These are phyloP conservation scores for Spencermartinsiella europaea DNA, from an alignment of 805 yeast genomes.

Conservation along the genomic window DNA sequence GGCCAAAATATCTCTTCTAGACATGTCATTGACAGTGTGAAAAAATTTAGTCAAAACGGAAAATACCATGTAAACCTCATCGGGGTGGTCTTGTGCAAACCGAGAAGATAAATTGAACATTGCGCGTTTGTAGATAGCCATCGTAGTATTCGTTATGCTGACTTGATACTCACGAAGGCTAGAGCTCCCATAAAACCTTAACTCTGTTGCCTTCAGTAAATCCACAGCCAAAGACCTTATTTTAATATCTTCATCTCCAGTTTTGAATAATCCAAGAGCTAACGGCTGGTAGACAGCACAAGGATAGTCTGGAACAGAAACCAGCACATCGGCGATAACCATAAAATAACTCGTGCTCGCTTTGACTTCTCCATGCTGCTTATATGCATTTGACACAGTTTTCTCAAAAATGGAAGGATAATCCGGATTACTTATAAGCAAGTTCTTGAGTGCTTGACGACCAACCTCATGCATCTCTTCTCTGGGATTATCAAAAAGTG, in stretches of 20 bases:
- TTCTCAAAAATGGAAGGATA: slow-evolving; percentile 49
- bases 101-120: slow-evolving; percentile 72
- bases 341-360: slow-evolving; percentile 67
- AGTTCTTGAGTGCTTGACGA: slow-evolving; percentile 60
- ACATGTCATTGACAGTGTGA: slow-evolving; percentile 51
- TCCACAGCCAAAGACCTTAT: slow-evolving; percentile 70
- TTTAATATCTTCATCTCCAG: slow-evolving; percentile 65
- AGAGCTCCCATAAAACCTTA: slow-evolving; percentile 48
- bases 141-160: slow-evolving; percentile 66
- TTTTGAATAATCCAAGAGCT: slow-evolving; percentile 70
- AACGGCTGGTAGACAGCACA: slow-evolving; percentile 60
- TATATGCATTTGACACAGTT: slow-evolving; percentile 68
- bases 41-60: slow-evolving; percentile 69
- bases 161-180: slow-evolving; percentile 58
- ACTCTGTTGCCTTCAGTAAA: slow-evolving; percentile 63
- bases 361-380: slow-evolving; percentile 36
- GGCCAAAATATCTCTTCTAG: slow-evolving; percentile 73
- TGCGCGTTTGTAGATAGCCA: slow-evolving; percentile 82
- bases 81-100: slow-evolving; percentile 57
- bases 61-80: slow-evolving; percentile 55
- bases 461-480: slow-evolving; percentile 63
- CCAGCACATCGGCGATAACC: slow-evolving; percentile 61
- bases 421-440: slow-evolving; percentile 56
- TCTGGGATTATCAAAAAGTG: slow-evolving; percentile 51
- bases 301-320: slow-evolving; percentile 44